phyloP scores from a whole-genome alignment of 1,139 yeast genomes.

The Arxiozyma bovina region DNA sequence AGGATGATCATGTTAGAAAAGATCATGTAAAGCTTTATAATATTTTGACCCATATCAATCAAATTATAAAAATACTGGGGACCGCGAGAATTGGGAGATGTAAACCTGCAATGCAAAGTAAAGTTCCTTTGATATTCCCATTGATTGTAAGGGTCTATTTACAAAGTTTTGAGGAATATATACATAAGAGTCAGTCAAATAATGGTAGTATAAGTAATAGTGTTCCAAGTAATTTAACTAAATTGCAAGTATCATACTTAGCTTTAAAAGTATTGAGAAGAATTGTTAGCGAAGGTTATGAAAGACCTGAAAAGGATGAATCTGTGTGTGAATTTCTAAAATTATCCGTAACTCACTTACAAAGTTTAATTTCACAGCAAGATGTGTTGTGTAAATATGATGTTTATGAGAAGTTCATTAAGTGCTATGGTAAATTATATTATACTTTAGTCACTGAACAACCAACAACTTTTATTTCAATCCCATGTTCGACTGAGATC shows the following conservation, averaged over 20 bases:
- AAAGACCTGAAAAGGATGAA: constrained; percentile 52
- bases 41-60: constrained; percentile 58
- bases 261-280: constrained; percentile 69
- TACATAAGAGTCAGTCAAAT: constrained; percentile 20
- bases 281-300: constrained; percentile 68
- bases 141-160: constrained; percentile 52
- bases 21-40: constrained; percentile 52
- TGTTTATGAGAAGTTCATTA: constrained; percentile 58
- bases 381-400: constrained; percentile 44
- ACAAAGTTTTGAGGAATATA: constrained; percentile 57
- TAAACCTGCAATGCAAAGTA: constrained; percentile 66
- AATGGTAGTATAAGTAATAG: background rate
- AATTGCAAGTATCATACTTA: constrained; percentile 63
- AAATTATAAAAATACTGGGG: constrained; percentile 63
- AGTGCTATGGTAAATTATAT: constrained; percentile 69
- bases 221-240: constrained; percentile 21
- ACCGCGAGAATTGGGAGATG: constrained; percentile 77
- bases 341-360: constrained; percentile 51
- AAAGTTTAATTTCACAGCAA: constrained; percentile 45
- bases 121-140: constrained; percentile 55
- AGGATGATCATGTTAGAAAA: constrained; percentile 33
- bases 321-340: constrained; percentile 51
- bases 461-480: constrained; percentile 64
- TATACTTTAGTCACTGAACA: constrained; percentile 36
- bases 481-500: constrained; percentile 56